Base-by-base conservation (phyloP, 1,139 yeast genomes). In the Suhomyces bokatorum region DNA sequence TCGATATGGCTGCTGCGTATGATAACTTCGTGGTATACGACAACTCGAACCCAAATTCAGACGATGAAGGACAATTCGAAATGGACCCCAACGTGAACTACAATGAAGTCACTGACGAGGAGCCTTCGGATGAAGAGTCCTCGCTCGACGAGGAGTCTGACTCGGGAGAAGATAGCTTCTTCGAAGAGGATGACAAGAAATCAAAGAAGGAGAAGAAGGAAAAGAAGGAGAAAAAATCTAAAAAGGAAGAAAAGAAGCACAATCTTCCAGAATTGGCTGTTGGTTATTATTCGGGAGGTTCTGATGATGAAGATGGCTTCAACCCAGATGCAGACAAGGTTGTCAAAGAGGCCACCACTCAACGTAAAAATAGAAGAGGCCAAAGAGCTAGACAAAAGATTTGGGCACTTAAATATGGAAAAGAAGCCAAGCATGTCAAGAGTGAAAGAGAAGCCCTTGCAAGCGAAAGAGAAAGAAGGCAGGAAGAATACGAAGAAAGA, bases 381-480 rank as follows among this genome's bases (percentile, higher is more conserved):
- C 99, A 95, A 71, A 76, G 98, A 54, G 99, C 97, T 2, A 83
- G 99, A 67, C 95, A 93, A 63, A 86, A 87, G 70, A 89, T 93
- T 44, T 91, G 98, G 97, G 99, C 90, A 59, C 72, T 78, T 66
- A 93, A 93, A 63, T 93, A 76, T 60, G 99, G 99, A 32, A 66
- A 67, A 30, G 73, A 73, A 32, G 99, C 99, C n/a, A 85, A 83
- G 47, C 99, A 95, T 62, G 75, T 90, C 31, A 74, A 80, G 57
- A 78, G 81, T 53, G 86, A 87, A 54, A 67, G 71, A 12, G 81
- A 76, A 41, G 75, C 81, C 37, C 64, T 70, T 32, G 68, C 68
- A 37, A 75, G 76, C 43, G 87, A 81, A 46, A 71, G 86, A 49
- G 82, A 82, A 54, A 72, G 73, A 47, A 76, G 79, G 56, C 86